Conservation (phyloP, 1,284 basidiomycete genomes). For the Bondarzewia mesenterica region DNA sequence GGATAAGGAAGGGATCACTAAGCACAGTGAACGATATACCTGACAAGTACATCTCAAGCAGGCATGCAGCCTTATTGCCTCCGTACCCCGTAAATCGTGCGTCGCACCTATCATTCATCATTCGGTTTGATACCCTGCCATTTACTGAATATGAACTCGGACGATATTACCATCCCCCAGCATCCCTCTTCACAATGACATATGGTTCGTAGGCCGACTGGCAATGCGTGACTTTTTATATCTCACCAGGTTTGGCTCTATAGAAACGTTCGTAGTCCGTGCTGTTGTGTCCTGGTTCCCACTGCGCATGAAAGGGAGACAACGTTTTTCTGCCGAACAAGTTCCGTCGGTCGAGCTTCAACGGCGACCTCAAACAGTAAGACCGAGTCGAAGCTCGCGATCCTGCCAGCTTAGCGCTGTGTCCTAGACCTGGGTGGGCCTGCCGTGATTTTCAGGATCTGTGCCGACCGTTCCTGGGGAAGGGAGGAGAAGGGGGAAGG, state of each 20-base stretch:
- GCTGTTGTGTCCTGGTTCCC: constrained; percentile 73
- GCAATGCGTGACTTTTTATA: constrained; percentile 69
- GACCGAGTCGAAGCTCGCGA: too few species aligned
- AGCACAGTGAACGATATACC: constrained; percentile 75
- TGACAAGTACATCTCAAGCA: constrained; percentile 58
- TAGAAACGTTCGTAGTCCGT: constrained; percentile 72
- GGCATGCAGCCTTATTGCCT: constrained; percentile 59
- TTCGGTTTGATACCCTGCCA: too few species aligned
- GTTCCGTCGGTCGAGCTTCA: too few species aligned
- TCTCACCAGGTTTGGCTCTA: constrained; percentile 47
- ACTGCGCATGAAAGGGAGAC: constrained; percentile 68
- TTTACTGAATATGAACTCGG: too few species aligned
- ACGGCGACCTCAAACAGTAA: too few species aligned
- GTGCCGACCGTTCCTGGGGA: too few species aligned
- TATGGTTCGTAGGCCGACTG: constrained; percentile 82
- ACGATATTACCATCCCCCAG: constrained; percentile 36
- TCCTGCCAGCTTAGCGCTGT: too few species aligned
- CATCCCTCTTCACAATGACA: constrained; percentile 69
- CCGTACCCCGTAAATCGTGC: constrained; percentile 87
- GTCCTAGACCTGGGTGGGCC: too few species aligned
- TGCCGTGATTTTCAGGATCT: too few species aligned
- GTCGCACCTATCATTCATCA: constrained; percentile 69
- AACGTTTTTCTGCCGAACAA: constrained; percentile 48
- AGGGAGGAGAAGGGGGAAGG: too few species aligned
- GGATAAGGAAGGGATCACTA: constrained; percentile 78